Conservation (phyloP, 2,329 filamentous ascomycete genomes). For the Phialophora tarda region DNA sequence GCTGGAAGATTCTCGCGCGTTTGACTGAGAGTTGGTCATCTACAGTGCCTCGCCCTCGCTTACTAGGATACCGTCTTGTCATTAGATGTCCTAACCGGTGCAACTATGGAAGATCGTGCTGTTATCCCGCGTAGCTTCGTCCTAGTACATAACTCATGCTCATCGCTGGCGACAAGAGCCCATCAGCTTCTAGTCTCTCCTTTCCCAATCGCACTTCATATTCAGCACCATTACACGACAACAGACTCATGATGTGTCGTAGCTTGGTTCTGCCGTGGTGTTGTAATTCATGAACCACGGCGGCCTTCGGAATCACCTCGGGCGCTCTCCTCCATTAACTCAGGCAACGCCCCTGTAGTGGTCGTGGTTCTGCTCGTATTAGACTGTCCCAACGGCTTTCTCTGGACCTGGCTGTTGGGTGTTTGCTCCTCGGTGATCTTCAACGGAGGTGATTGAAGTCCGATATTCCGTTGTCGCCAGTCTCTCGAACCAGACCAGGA, state of each 20-base stretch:
- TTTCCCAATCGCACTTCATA: background rate
- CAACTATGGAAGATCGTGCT: background rate
- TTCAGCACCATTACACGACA: background rate
- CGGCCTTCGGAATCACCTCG: background rate
- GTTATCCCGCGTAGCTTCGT: background rate
- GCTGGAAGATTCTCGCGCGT: background rate
- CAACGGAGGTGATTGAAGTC: background rate
- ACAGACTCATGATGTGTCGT: background rate
- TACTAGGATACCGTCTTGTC: background rate
- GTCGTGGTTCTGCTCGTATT: background rate
- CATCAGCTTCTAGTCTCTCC: background rate
- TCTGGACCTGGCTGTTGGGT: background rate
- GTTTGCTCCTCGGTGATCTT: background rate
- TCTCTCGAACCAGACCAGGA: constrained; percentile 4
- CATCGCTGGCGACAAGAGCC: background rate
- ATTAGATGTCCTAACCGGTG: background rate
- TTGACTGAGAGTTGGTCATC: background rate
- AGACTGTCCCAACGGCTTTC: background rate
- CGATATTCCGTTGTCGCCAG: background rate
- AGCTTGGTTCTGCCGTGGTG: background rate
- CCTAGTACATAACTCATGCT: background rate
- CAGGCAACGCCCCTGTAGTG: background rate
- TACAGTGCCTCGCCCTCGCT: too few relatives aligned
- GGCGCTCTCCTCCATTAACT: background rate
- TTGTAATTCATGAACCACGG: background rate